phyloP scores from a whole-genome alignment of 164 flowering plant genomes.

The Aristolochia contorta region DNA sequence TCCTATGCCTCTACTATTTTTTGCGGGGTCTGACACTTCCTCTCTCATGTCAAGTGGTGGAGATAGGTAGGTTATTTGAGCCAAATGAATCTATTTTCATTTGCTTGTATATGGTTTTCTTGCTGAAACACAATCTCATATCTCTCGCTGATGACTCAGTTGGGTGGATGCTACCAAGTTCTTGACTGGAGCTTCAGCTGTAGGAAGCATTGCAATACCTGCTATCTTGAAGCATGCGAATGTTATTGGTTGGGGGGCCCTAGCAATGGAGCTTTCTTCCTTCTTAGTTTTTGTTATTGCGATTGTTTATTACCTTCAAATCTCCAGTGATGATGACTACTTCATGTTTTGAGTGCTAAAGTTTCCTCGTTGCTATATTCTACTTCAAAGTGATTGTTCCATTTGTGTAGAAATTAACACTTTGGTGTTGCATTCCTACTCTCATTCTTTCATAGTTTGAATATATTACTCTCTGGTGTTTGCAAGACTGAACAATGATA shows the following conservation, averaged over 20 bases:
- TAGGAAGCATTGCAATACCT: constrained; percentile 95
- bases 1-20: constrained; percentile 83
- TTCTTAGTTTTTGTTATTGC: constrained; percentile 47
- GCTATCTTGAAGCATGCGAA: constrained; percentile 82
- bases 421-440: no score
- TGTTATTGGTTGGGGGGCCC: constrained; percentile 90
- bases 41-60: constrained; percentile 36
- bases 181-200: constrained; percentile 72
- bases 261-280: constrained; percentile 78
- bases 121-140: neutral
- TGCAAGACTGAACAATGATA: no score
- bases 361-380: no score
- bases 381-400: no score
- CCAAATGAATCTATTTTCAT: neutral
- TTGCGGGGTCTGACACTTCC: constrained; percentile 51
- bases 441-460: no score
- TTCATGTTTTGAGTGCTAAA: constrained; percentile 26
- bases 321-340: constrained; percentile 41
- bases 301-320: constrained; percentile 45
- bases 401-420: no score
- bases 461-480: no score
- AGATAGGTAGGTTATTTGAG: constrained; percentile 33
- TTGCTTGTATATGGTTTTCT: no score
- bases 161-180: constrained; percentile 86
- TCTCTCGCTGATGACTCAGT: constrained; percentile 23